phyloP scores from a whole-genome alignment of 192 early-diverging fungal species.

The Jimgerdemannia lactiflua region DNA sequence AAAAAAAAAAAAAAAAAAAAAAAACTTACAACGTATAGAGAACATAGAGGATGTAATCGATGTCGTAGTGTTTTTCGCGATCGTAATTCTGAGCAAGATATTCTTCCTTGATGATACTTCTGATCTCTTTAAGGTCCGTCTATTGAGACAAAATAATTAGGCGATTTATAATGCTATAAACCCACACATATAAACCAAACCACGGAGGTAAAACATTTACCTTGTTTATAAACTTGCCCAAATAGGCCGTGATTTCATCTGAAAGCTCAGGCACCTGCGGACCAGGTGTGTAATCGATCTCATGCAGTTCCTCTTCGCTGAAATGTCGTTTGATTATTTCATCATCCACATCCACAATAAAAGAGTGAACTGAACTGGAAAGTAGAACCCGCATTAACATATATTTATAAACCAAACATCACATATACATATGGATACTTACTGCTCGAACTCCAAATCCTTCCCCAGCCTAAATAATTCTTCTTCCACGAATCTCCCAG shows the following conservation, averaged over 20 bases:
- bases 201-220: not conserved
- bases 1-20: not conserved
- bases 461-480: slow-evolving; percentile 10
- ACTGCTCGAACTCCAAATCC: slow-evolving; percentile 12
- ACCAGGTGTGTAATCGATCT: not conserved
- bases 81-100: slow-evolving; percentile 11
- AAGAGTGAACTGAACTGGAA: slow-evolving; percentile 16
- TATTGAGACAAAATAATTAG: not conserved
- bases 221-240: not conserved
- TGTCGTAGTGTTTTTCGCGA: slow-evolving; percentile 3
- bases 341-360: slow-evolving; percentile 20
- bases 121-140: not conserved
- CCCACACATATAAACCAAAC: not conserved
- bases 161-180: not conserved
- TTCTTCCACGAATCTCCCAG: slow-evolving; percentile 16
- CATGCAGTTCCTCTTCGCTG: slow-evolving; percentile 9
- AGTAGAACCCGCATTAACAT: slow-evolving; percentile 2
- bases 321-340: slow-evolving; percentile 10
- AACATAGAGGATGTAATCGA: slow-evolving; percentile 15
- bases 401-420: not conserved
- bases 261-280: not conserved
- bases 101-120: not conserved
- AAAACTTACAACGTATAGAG: slow-evolving; percentile 18
- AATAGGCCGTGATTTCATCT: not conserved
- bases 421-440: not conserved